Percentiles rank a stretch among this genome's conserved stretches.
Evolutionary conservation across 176 grass and related monocot species (phyloP).

Genomic region (Leersia perrieri): DNA sequence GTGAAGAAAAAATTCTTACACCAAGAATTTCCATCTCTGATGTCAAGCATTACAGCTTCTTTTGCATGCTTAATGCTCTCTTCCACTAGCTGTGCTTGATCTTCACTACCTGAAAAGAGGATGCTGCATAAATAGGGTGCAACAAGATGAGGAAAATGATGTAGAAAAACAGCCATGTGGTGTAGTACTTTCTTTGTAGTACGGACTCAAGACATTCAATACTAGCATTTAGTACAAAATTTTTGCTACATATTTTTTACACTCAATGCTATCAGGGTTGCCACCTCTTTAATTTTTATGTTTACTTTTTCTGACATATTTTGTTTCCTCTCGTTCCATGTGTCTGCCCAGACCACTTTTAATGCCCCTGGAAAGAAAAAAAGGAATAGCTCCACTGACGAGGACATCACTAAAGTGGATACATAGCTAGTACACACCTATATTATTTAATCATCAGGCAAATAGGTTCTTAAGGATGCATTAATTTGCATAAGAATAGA

Average conservation of each 20-base stretch:
- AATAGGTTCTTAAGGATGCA: too few species aligned
- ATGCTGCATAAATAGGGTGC: neutral
- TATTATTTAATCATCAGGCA: too few species aligned
- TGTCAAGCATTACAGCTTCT: constrained; percentile 90
- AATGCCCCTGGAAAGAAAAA: neutral
- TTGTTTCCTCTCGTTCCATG: neutral
- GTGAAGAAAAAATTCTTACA: constrained; percentile 72
- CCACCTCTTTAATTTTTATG: neutral
- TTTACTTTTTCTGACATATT: neutral
- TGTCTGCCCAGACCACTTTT: neutral
- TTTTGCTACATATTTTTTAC: neutral
- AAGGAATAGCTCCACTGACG: neutral
- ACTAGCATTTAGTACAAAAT: neutral
- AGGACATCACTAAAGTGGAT: too few species aligned
- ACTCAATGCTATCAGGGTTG: neutral
- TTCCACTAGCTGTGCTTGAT: constrained; percentile 61
- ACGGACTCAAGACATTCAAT: neutral
- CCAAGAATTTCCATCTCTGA: constrained; percentile 97
- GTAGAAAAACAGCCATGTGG: neutral
- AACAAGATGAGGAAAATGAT: neutral
- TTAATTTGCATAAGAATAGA: too few species aligned
- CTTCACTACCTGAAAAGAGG: constrained; percentile 57
- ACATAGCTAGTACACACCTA: too few species aligned
- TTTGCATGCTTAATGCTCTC: constrained; percentile 95
- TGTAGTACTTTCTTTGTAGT: neutral